Evolutionary conservation across 768 basidiomycete genomes (phyloP).

Genomic region (Lactarius akahatsu): DNA sequence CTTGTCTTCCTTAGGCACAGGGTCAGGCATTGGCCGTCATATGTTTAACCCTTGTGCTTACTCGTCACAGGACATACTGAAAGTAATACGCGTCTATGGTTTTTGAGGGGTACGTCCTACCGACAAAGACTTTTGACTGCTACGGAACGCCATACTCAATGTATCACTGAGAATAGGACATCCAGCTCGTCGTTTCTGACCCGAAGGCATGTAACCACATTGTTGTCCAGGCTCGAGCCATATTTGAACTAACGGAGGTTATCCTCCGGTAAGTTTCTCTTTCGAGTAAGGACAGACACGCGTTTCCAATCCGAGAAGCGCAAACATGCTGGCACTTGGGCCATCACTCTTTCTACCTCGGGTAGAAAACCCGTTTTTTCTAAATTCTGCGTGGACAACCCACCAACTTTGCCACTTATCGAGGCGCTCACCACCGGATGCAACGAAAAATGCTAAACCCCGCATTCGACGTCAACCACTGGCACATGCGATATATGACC

Average conservation of each 20-base stretch:
- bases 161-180: too few relatives aligned
- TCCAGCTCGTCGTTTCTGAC: slow-evolving; percentile 14
- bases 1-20: neutral
- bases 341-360: too few relatives aligned
- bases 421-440: too few relatives aligned
- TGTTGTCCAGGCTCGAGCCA: slow-evolving; percentile 7
- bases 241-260: neutral
- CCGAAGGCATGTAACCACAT: slow-evolving; percentile 11
- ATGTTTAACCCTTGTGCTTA: slow-evolving; percentile 1
- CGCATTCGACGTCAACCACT: too few relatives aligned
- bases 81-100: slow-evolving; percentile 4
- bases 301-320: neutral
- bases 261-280: neutral
- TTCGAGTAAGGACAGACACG: neutral
- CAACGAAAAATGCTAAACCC: too few relatives aligned
- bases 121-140: neutral
- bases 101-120: neutral
- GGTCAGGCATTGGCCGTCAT: neutral
- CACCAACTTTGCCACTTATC: too few relatives aligned
- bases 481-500: too few relatives aligned
- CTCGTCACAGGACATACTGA: neutral
- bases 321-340: too few relatives aligned
- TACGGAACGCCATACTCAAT: neutral
- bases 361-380: too few relatives aligned
- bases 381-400: too few relatives aligned